Conservation (phyloP, 768 basidiomycete species). For the Austroboletus eburneus region DNA sequence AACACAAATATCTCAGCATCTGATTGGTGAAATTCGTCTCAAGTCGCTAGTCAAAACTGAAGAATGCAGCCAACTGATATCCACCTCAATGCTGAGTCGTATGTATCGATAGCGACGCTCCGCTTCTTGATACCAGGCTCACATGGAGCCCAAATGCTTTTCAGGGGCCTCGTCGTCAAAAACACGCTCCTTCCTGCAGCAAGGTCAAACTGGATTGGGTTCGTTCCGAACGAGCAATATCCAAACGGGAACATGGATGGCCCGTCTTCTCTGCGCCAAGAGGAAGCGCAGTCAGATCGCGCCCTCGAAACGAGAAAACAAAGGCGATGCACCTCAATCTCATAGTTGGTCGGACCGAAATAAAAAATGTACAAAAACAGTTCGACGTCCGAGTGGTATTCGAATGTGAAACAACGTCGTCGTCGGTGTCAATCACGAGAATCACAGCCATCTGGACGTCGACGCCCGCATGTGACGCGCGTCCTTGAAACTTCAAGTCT, state of each 20-base stretch:
- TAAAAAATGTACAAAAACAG: conserved; percentile 25
- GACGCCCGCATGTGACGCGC: conserved; percentile 1
- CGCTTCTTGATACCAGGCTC: too few species aligned
- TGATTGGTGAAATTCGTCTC: too few species aligned
- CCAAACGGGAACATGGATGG: conserved; percentile 19
- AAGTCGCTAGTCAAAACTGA: too few species aligned
- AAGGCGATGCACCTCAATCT: conserved; percentile 9
- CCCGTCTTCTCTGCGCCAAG: conserved; percentile 9
- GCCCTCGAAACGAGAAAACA: background rate
- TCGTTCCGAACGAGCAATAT: conserved; percentile 17
- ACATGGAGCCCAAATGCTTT: too few species aligned
- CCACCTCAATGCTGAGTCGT: too few species aligned
- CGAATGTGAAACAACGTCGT: conserved; percentile 16
- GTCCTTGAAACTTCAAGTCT: conserved; percentile 7
- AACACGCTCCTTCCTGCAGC: too few species aligned
- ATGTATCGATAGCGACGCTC: too few species aligned
- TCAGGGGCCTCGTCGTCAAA: too few species aligned
- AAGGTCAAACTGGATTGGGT: conserved; percentile 18
- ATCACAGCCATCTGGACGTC: conserved; percentile 10
- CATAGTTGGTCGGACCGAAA: conserved; percentile 21
- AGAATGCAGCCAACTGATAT: too few species aligned
- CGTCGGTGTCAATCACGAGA: conserved; percentile 4
- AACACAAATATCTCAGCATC: too few species aligned
- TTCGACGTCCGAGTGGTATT: too few species aligned
- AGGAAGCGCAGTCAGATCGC: background rate